A percentile compares a stretch with the other conserved stretches of the same genome.
phyloP scores from a whole-genome alignment of 2,329 filamentous ascomycete species.

The Xylariaceae sp. region DNA sequence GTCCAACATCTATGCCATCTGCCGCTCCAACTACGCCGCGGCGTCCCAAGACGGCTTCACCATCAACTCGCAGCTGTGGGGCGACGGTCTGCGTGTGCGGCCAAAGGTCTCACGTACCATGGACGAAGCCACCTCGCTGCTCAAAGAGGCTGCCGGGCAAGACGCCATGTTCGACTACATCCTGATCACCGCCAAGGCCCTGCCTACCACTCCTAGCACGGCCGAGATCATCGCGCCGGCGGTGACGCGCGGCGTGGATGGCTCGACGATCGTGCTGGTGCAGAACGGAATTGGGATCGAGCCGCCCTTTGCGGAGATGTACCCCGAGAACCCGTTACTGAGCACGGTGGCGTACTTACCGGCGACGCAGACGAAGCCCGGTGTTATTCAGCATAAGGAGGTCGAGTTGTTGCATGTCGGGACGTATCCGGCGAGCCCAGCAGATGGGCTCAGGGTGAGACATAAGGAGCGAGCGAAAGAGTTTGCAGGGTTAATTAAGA shows the following conservation, averaged over 20 bases:
- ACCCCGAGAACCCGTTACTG: constrained; percentile 45
- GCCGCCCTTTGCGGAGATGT: constrained; percentile 39
- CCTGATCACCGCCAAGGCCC: constrained; percentile 22
- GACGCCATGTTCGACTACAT: constrained; percentile 24
- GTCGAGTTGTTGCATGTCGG: constrained; percentile 46
- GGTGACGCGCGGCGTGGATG: constrained; percentile 9
- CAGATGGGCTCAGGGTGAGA: constrained; percentile 9
- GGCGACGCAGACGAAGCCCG: constrained; percentile 44
- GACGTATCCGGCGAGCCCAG: constrained; percentile 35
- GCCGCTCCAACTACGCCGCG: constrained; percentile 27
- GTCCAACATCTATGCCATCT: constrained; percentile 24
- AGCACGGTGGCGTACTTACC: constrained; percentile 51
- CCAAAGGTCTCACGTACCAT: constrained; percentile 22
- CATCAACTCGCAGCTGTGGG: constrained; percentile 27
- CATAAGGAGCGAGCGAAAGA: constrained; percentile 26
- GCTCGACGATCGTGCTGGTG: constrained; percentile 48
- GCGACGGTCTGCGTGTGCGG: constrained; percentile 19
- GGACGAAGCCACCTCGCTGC: constrained; percentile 22
- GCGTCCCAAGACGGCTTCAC: constrained; percentile 24
- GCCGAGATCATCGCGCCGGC: constrained; percentile 25
- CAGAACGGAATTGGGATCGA: constrained; percentile 57
- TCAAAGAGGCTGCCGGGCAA: constrained; percentile 6
- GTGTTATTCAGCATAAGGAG: constrained; percentile 37
- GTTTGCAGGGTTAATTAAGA: constrained; percentile 37
- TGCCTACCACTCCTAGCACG: constrained; percentile 20